Evolutionary conservation across 495 filamentous ascomycete species (phyloP), one percentile per base, ranked within the genome.

Genomic region (Aspergillus avenaceus): DNA sequence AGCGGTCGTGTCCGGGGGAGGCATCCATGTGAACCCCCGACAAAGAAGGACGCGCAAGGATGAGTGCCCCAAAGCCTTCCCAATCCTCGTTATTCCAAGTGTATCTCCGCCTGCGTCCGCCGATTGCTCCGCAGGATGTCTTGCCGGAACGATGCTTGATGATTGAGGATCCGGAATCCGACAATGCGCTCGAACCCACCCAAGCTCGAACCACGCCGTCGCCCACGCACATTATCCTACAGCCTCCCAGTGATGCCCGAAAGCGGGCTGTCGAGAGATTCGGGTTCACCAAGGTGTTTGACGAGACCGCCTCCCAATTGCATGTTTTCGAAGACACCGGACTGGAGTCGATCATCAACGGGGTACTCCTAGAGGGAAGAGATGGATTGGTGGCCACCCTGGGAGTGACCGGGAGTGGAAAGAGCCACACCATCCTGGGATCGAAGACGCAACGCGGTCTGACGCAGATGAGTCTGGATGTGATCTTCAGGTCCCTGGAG

Each of bases 401-500:
- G 44, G 93, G 93, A 5, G 93, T 97, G 25, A 97, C 93, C 6
- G 95, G 93, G 14, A 95, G 88, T 53, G 93, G 93, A 60, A 98
- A 98, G 92, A 91, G 87, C 55, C 90, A 98, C 63, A 98, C 93
- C n/a, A 96, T 97, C 56, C 80, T 98, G 9, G 93, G 93, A 44
- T 91, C 88, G 14, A 85, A 84, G 54, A 80, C 80, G 12, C 86
- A 96, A 65, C 85, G 90, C 43, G 93, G 93, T 50, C 71, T 98
- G 43, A 96, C 87, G 3, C 93, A 98, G 62, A 84, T 98, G 62
- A 80, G 89, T 6, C 84, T 97, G 19, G 91, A 97, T 57, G 77
- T 96, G 18, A 79, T 97, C 34, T 97, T 92, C 71, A 83, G 83
- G 42, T 91, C 87, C 9, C 75, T 95, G 32, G 79, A 78, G 21